Evolutionary conservation across 306 rosid species (phyloP).

Genomic region (Dalbergia cultrata): DNA sequence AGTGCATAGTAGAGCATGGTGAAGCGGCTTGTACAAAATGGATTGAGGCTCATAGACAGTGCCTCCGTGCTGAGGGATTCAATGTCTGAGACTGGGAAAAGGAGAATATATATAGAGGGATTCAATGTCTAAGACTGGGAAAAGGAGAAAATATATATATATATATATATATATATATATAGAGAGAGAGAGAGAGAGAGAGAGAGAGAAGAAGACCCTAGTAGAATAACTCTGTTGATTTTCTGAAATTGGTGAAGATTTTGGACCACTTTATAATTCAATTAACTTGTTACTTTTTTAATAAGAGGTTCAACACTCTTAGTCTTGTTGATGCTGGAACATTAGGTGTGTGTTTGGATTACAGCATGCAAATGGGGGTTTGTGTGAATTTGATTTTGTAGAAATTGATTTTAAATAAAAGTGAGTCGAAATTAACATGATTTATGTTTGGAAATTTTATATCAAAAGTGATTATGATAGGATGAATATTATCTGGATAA

Average conservation of each 20-base stretch:
- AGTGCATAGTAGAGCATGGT: slow-evolving; percentile 94
- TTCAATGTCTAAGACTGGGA: too few species aligned
- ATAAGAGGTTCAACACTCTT: slow-evolving; percentile 13
- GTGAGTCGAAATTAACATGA: too few species aligned
- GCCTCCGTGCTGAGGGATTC: slow-evolving; percentile 93
- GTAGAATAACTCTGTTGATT: slow-evolving; percentile 1
- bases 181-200: neutral
- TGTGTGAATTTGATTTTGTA: too few species aligned
- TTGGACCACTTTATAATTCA: slow-evolving; percentile 41
- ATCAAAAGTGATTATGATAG: too few species aligned
- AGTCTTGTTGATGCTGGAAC: slow-evolving; percentile 7
- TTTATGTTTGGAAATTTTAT: too few species aligned
- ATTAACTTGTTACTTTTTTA: slow-evolving; percentile 36
- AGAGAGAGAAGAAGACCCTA: neutral
- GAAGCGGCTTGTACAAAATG: slow-evolving; percentile 83
- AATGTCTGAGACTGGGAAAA: slow-evolving; percentile 74
- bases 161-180: too few species aligned
- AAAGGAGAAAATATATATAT: too few species aligned
- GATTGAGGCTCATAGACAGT: slow-evolving; percentile 85
- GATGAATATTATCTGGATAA: too few species aligned
- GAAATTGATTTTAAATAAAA: too few species aligned
- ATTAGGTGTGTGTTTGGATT: neutral
- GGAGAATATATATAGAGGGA: too few species aligned
- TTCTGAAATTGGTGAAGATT: slow-evolving; percentile 27
- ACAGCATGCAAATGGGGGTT: too few species aligned